Percentiles rank a stretch among this genome's conserved stretches.
Evolutionary conservation across 345 rosid genomes (phyloP).

Genomic region (Schrenkiella parvula): DNA sequence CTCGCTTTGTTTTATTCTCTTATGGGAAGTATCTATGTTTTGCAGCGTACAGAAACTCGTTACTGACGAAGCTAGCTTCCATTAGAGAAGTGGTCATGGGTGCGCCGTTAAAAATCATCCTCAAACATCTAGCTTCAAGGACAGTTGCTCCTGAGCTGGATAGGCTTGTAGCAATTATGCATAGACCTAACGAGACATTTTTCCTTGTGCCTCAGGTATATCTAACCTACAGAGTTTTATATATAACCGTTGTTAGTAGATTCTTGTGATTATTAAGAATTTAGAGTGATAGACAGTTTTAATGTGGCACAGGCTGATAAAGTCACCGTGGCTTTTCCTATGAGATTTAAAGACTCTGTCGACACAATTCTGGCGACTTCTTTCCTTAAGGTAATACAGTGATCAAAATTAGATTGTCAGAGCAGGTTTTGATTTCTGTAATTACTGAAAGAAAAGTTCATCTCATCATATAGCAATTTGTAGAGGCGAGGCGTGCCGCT

Average conservation of each 20-base stretch:
- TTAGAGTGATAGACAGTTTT: constrained; percentile 1
- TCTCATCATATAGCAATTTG: constrained; percentile 64
- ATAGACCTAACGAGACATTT: constrained; percentile 90
- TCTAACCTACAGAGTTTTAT: neutral
- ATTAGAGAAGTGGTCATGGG: constrained; percentile 87
- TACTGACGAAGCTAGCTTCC: constrained; percentile 79
- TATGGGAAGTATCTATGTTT: neutral
- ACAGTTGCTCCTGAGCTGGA: constrained; percentile 54
- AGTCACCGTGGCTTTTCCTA: constrained; percentile 83
- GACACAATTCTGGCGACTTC: constrained; percentile 87
- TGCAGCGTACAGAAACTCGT: constrained; percentile 54
- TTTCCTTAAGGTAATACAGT: constrained; percentile 67
- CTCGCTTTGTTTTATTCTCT: neutral
- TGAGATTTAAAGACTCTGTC: constrained; percentile 86
- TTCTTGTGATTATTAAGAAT: neutral
- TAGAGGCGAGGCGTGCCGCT: constrained; percentile 80
- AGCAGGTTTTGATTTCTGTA: neutral
- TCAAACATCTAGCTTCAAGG: constrained; percentile 73
- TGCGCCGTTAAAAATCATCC: constrained; percentile 72
- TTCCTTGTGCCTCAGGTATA: constrained; percentile 80
- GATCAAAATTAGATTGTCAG: neutral
- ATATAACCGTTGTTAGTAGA: neutral
- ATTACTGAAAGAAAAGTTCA: neutral
- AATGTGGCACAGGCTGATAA: constrained; percentile 62
- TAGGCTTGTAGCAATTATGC: constrained; percentile 75